phyloP scores from a whole-genome alignment of 164 flowering plant species.

The Umbellularia californica region DNA sequence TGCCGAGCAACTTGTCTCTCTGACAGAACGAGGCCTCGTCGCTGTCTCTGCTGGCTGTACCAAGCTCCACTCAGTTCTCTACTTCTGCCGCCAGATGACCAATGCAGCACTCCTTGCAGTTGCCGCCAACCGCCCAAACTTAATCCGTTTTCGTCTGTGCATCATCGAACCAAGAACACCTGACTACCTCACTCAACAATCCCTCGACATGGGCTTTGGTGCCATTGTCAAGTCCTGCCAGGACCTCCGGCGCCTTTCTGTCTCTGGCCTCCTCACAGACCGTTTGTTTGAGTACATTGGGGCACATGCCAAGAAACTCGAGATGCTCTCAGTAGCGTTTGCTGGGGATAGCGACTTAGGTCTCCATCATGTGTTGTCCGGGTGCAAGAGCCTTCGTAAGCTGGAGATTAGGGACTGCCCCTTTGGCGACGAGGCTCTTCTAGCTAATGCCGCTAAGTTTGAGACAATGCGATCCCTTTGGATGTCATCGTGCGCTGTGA shows the following conservation, averaged over 20 bases:
- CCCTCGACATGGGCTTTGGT: slow-evolving; percentile 79
- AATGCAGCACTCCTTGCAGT: slow-evolving; percentile 69
- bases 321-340: slow-evolving; percentile 89
- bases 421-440: slow-evolving; percentile 82
- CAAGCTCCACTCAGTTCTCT: slow-evolving; percentile 75
- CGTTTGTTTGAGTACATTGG: slow-evolving; percentile 72
- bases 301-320: slow-evolving; percentile 59
- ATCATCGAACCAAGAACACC: slow-evolving; percentile 74
- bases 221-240: slow-evolving; percentile 79
- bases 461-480: slow-evolving; percentile 99
- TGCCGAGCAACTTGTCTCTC: slow-evolving; percentile 40
- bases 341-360: slow-evolving; percentile 90
- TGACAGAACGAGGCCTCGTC: slow-evolving; percentile 80
- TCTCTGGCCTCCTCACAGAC: slow-evolving; percentile 84
- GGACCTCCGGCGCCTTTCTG: slow-evolving; percentile 66
- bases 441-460: slow-evolving; percentile 85
- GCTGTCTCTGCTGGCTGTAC: slow-evolving; percentile 75
- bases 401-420: slow-evolving; percentile 90
- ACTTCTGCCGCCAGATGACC: slow-evolving; percentile 90
- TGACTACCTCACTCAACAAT: slow-evolving; percentile 66
- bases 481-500: slow-evolving; percentile 94
- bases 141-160: slow-evolving; percentile 83
- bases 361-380: slow-evolving; percentile 73
- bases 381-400: slow-evolving; percentile 75
- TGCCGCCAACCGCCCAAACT: slow-evolving; percentile 62